Evolutionary conservation across 108 stramenopile species (phyloP).

Genomic region (Ochromonas danica): DNA sequence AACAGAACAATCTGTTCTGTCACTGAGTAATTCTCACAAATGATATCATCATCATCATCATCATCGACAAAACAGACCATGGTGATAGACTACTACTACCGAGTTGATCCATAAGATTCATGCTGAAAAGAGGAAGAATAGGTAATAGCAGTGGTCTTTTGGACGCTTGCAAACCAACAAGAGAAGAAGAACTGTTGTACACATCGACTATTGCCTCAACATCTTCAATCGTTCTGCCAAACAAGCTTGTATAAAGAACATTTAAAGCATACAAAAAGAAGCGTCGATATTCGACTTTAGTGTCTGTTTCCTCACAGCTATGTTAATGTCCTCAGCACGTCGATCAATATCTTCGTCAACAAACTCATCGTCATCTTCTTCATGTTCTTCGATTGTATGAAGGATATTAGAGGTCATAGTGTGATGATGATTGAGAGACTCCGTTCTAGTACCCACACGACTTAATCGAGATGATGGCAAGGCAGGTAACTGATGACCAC

Average conservation of each 20-base stretch:
- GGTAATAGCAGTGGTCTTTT: neutral
- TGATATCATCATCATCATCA: too few species aligned
- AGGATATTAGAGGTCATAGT: too few species aligned
- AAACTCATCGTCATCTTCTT: too few species aligned
- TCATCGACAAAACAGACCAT: slow-evolving; percentile 37
- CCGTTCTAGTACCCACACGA: too few species aligned
- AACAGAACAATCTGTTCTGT: slow-evolving; percentile 23
- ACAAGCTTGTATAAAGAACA: neutral
- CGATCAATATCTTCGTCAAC: slow-evolving; percentile 11
- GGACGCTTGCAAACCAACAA: neutral
- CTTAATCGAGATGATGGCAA: too few species aligned
- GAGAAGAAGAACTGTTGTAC: neutral
- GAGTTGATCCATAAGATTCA: neutral
- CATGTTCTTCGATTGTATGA: too few species aligned
- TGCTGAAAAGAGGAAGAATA: neutral
- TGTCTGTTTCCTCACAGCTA: neutral
- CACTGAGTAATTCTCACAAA: slow-evolving; percentile 32
- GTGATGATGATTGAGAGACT: too few species aligned
- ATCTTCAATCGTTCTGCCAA: neutral
- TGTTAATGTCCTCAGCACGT: neutral
- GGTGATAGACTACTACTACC: slow-evolving; percentile 1
- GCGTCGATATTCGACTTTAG: neutral
- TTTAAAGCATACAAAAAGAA: neutral
- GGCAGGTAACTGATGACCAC: too few species aligned
- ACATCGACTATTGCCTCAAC: neutral